A percentile compares a stretch with the other conserved stretches of the same genome.
Evolutionary conservation across 1,284 basidiomycete genomes (phyloP).

Genomic region (Moniliella sp.): DNA sequence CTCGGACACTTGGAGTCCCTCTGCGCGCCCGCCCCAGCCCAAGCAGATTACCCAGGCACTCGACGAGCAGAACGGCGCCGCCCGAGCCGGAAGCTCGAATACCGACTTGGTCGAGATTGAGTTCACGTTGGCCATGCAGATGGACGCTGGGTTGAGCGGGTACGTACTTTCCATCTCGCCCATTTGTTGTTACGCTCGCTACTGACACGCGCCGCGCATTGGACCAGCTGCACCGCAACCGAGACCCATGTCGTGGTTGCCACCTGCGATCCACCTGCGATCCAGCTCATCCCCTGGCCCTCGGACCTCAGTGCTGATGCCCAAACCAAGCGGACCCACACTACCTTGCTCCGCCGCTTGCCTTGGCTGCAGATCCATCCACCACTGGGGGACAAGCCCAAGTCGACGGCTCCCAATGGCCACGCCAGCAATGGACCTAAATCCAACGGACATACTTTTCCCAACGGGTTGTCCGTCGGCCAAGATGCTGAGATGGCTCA

Average conservation of each 20-base stretch:
- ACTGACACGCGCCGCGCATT: background rate
- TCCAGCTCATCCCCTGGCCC: constrained; percentile 30
- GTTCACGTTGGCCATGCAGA: constrained; percentile 18
- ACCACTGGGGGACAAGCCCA: background rate
- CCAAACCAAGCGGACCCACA: background rate
- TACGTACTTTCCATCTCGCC: background rate
- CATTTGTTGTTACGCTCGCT: background rate
- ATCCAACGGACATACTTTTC: constrained; percentile 9
- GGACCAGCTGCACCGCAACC: constrained; percentile 4
- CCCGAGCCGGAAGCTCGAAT: background rate
- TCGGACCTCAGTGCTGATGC: constrained; percentile 4
- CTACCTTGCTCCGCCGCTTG: constrained; percentile 1
- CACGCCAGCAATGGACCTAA: background rate
- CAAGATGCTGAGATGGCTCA: too few relatives aligned
- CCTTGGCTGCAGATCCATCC: background rate
- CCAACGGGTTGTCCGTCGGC: too few relatives aligned
- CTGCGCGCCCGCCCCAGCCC: too few relatives aligned
- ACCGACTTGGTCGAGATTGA: constrained; percentile 6
- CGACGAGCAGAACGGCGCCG: constrained; percentile 7
- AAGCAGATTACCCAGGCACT: too few relatives aligned
- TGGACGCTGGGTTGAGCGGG: constrained; percentile 21
- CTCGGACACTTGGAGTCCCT: too few relatives aligned
- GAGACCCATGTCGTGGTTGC: constrained; percentile 21
- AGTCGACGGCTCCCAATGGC: constrained; percentile 1
- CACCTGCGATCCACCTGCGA: constrained; percentile 16